A percentile compares a stretch with the other conserved stretches of the same genome.
phyloP scores from a whole-genome alignment of 306 rosid genomes.

The Fagus crenata region DNA sequence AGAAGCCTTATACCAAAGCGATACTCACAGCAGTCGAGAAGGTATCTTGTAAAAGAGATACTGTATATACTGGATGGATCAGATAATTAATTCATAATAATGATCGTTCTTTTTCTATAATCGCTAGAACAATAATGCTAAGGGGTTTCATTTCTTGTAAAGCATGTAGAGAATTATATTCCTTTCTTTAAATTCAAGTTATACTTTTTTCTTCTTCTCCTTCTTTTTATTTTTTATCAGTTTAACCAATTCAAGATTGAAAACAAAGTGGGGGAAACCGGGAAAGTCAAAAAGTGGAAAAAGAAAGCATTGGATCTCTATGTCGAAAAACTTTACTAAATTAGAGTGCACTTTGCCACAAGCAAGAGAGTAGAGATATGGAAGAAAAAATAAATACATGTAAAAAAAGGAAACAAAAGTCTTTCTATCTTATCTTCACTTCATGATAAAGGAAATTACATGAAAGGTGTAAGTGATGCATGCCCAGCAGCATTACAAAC shows the following conservation, averaged over 20 bases:
- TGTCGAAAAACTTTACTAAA: slow-evolving; percentile 11
- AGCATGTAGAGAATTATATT: too few species aligned
- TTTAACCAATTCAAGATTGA: slow-evolving; percentile 10
- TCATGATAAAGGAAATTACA: slow-evolving; percentile 48
- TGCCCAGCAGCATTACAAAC: slow-evolving; percentile 65
- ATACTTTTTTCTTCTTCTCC: background rate
- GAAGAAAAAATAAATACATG: slow-evolving; percentile 20
- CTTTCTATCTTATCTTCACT: slow-evolving; percentile 29
- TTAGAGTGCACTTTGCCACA: slow-evolving; percentile 42
- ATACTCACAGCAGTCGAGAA: too few species aligned
- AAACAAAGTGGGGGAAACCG: slow-evolving; percentile 4
- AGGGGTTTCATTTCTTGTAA: too few species aligned
- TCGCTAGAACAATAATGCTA: too few species aligned
- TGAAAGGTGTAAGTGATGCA: slow-evolving; percentile 97
- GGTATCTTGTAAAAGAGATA: too few species aligned
- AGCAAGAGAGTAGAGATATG: slow-evolving; percentile 17
- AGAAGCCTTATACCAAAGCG: too few species aligned
- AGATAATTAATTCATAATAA: too few species aligned
- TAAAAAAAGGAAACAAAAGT: slow-evolving; percentile 19
- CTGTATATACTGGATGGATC: too few species aligned
- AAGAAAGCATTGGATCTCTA: slow-evolving; percentile 1
- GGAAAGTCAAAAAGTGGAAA: slow-evolving; percentile 33
- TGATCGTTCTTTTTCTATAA: too few species aligned
- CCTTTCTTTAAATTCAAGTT: background rate
- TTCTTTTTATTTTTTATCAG: slow-evolving; percentile 16